These are phyloP conservation scores for Daldinia grandis DNA, from an alignment of 495 filamentous ascomycete genomes.

Conservation along the genomic window DNA sequence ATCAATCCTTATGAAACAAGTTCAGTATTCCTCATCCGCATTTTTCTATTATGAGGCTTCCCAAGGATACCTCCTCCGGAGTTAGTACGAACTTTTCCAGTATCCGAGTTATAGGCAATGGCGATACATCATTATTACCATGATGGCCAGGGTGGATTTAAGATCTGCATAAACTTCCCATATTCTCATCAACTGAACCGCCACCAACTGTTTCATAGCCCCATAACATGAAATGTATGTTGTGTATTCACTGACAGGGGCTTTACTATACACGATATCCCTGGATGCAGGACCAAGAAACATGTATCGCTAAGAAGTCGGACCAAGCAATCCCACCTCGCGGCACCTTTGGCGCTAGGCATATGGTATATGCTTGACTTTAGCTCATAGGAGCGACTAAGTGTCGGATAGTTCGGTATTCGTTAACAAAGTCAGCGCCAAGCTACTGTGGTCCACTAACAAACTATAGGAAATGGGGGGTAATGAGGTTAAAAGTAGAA, in stretches of 20 bases:
- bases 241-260: not conserved
- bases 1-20: too few species aligned
- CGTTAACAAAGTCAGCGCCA: too few species aligned
- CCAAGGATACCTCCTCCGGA: not conserved
- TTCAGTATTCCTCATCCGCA: too few species aligned
- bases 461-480: too few species aligned
- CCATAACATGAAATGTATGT: not conserved
- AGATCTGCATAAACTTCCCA: not conserved
- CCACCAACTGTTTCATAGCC: not conserved
- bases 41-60: too few species aligned
- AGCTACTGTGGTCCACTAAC: too few species aligned
- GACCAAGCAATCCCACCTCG: too few species aligned
- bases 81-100: not conserved
- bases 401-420: too few species aligned
- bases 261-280: not conserved
- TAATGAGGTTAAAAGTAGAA: too few species aligned
- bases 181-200: not conserved
- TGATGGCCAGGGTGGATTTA: not conserved
- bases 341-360: too few species aligned
- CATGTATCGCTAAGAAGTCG: not conserved
- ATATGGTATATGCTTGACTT: too few species aligned
- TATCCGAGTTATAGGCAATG: not conserved
- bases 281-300: not conserved
- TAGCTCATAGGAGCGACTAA: too few species aligned
- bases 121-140: not conserved